Conservation (phyloP, 352 stramenopile species). For the Globisporangium cystogenes region DNA sequence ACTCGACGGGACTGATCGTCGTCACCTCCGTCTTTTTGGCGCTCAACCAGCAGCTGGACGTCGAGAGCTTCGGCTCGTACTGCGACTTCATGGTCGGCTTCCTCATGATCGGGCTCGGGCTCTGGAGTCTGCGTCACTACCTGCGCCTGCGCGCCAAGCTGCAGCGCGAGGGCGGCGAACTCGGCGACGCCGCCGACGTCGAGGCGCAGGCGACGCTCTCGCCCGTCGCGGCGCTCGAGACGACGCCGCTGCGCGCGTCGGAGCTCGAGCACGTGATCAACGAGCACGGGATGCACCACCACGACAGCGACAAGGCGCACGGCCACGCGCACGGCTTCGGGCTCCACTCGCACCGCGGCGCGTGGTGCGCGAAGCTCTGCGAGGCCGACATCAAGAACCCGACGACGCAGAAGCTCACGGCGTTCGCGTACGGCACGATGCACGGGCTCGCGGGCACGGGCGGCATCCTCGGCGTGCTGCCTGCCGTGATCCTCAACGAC, state of each 20-base stretch:
- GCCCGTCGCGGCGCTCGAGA: constrained; percentile 15
- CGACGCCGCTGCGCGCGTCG: constrained; percentile 20
- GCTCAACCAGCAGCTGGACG: constrained; percentile 42
- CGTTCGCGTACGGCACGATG: constrained; percentile 77
- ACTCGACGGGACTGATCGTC: constrained; percentile 78
- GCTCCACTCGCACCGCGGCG: not conserved
- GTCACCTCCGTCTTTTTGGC: constrained; percentile 66
- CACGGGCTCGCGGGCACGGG: constrained; percentile 78
- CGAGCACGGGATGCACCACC: constrained; percentile 26
- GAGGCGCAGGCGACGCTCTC: not conserved
- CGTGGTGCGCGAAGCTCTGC: constrained; percentile 36
- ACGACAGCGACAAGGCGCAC: constrained; percentile 11
- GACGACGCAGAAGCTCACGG: constrained; percentile 55
- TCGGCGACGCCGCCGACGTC: not conserved
- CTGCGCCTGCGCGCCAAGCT: constrained; percentile 28
- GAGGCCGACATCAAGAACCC: constrained; percentile 56
- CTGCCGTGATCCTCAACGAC: constrained; percentile 82
- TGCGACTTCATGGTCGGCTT: constrained; percentile 70
- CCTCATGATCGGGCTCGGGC: constrained; percentile 58
- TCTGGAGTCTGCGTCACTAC: constrained; percentile 56
- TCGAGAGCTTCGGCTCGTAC: constrained; percentile 48
- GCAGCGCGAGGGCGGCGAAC: constrained; percentile 5
- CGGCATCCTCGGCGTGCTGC: constrained; percentile 77
- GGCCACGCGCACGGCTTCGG: constrained; percentile 3
- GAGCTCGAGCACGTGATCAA: constrained; percentile 31